phyloP scores from a whole-genome alignment of 2,329 filamentous ascomycete genomes.

The Xenosphaeropsis pyriputrescens region DNA sequence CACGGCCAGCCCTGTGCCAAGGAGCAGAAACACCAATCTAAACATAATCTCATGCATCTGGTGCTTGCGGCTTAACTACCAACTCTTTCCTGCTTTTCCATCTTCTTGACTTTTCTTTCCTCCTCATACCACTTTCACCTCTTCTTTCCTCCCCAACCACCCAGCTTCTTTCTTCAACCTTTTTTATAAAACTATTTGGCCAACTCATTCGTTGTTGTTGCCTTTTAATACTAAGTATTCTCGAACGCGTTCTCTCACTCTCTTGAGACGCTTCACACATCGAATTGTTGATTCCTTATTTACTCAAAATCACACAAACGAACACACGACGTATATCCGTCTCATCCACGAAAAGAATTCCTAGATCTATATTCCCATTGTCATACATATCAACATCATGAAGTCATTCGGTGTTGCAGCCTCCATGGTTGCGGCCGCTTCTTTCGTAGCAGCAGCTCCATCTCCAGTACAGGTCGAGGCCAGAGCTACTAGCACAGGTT shows the following conservation, averaged over 20 bases:
- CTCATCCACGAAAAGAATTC: too few relatives aligned
- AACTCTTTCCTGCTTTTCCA: too few relatives aligned
- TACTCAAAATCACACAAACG: too few relatives aligned
- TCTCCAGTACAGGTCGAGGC: background rate
- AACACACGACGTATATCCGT: too few relatives aligned
- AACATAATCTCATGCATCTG: too few relatives aligned
- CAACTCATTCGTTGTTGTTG: slow-evolving; percentile 3
- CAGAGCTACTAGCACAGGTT: background rate
- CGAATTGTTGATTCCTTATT: too few relatives aligned
- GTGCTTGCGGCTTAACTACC: too few relatives aligned
- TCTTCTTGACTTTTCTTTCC: too few relatives aligned
- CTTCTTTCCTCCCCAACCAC: slow-evolving; percentile 1
- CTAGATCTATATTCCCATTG: too few relatives aligned
- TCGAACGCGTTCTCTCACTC: slow-evolving; percentile 1
- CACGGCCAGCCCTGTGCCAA: too few relatives aligned
- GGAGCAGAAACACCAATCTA: too few relatives aligned
- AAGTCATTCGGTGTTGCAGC: background rate
- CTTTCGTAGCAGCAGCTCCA: background rate
- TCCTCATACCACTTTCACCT: too few relatives aligned
- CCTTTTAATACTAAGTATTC: background rate
- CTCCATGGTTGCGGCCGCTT: background rate
- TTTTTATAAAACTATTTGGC: background rate
- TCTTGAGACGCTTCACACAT: background rate
- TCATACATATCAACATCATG: background rate
- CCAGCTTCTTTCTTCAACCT: slow-evolving; percentile 1